Percentiles rank a stretch among this genome's conserved stretches.
phyloP scores from a whole-genome alignment of 2,329 filamentous ascomycete species.

The Berkeleyomyces rouxiae region DNA sequence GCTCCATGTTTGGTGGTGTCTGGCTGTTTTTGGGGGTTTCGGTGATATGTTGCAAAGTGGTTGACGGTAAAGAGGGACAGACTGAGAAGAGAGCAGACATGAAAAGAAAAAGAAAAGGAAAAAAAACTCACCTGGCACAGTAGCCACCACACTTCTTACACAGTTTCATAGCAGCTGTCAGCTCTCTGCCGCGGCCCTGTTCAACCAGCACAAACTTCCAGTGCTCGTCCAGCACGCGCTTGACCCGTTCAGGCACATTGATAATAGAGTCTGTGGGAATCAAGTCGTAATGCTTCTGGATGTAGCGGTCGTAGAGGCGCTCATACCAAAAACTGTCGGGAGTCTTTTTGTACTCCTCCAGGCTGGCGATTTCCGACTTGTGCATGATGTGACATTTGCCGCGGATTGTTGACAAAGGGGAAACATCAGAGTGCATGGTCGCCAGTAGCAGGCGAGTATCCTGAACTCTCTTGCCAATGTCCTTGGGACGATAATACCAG shows the following conservation, averaged over 20 bases:
- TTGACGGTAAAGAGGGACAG: neutral
- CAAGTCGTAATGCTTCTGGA: conserved; percentile 93
- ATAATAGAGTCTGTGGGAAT: conserved; percentile 85
- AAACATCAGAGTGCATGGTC: conserved; percentile 97
- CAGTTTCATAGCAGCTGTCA: conserved; percentile 87
- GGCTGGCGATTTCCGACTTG: conserved; percentile 64
- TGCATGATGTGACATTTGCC: conserved; percentile 88
- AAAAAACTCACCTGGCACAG: conserved; percentile 59
- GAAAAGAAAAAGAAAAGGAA: conserved; percentile 7
- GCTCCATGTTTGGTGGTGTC: neutral
- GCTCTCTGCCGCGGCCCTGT: conserved; percentile 80
- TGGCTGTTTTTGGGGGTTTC: neutral
- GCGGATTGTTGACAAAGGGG: conserved; percentile 77
- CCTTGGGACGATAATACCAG: conserved; percentile 95
- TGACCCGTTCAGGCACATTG: conserved; percentile 89
- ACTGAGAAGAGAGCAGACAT: conserved; percentile 4
- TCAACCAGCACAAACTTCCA: conserved; percentile 96
- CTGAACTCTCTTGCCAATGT: conserved; percentile 80
- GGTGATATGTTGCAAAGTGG: neutral
- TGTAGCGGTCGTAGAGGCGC: conserved; percentile 94
- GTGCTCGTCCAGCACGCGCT: conserved; percentile 85
- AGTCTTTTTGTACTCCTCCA: conserved; percentile 70
- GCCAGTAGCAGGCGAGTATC: conserved; percentile 86
- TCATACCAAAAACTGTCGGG: conserved; percentile 93
- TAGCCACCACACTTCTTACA: conserved; percentile 87